Percentiles rank a stretch among this genome's conserved stretches.
Evolutionary conservation across 2,329 filamentous ascomycete genomes (phyloP).

Genomic region (Daldinia eschscholtzii): DNA sequence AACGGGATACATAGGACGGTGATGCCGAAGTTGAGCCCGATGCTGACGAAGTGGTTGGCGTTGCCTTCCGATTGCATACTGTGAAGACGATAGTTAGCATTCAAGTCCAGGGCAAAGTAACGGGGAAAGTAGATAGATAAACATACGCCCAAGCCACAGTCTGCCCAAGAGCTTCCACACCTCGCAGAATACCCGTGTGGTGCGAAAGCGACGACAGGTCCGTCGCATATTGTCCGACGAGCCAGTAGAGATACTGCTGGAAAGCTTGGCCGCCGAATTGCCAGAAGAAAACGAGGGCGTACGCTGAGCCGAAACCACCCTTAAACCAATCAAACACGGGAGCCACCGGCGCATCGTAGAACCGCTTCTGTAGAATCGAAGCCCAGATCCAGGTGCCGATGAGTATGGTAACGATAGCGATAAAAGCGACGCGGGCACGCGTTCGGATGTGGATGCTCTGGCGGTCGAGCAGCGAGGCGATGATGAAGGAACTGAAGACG

Average conservation of each 20-base stretch:
- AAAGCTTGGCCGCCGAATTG: constrained; percentile 51
- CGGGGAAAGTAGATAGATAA: not conserved
- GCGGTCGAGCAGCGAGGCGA: constrained; percentile 50
- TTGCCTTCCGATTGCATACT: constrained; percentile 52
- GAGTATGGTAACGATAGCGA: constrained; percentile 47
- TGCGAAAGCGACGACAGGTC: constrained; percentile 51
- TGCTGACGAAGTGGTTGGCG: constrained; percentile 53
- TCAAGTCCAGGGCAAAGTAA: not conserved
- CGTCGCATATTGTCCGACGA: constrained; percentile 52
- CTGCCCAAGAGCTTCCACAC: constrained; percentile 52
- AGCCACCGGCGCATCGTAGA: constrained; percentile 46
- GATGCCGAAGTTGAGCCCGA: constrained; percentile 52
- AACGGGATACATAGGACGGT: constrained; percentile 49
- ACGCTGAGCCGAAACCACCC: constrained; percentile 48
- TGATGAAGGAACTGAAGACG: constrained; percentile 51
- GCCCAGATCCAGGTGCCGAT: constrained; percentile 53
- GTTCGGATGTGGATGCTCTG: constrained; percentile 51
- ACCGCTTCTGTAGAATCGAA: constrained; percentile 50
- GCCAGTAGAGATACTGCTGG: constrained; percentile 53
- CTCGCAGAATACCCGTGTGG: constrained; percentile 51
- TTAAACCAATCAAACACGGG: constrained; percentile 52
- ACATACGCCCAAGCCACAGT: constrained; percentile 53
- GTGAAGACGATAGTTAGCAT: constrained; percentile 6
- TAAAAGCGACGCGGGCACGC: constrained; percentile 47
- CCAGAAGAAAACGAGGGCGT: constrained; percentile 51